A percentile compares a stretch with the other conserved stretches of the same genome.
Conservation (phyloP, 352 stramenopile genomes). For the Phytopythium delawarense region DNA sequence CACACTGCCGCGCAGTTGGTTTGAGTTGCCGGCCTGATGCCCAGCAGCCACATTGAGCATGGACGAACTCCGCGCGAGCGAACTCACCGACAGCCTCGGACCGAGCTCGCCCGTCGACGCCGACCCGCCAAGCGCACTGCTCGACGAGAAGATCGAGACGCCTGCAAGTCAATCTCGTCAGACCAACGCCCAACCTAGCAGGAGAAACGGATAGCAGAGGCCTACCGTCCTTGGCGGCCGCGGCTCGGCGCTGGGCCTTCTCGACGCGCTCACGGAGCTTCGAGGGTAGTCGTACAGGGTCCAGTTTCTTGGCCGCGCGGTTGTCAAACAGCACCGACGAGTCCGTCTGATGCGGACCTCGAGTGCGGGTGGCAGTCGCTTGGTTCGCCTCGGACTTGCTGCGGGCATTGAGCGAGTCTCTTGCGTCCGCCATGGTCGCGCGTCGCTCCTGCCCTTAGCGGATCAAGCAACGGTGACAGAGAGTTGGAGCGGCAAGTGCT, state of each 20-base stretch:
- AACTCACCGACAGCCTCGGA: not conserved
- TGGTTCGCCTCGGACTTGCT: not conserved
- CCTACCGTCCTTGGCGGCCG: slow-evolving; percentile 62
- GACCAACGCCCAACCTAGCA: not conserved
- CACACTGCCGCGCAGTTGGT: not conserved
- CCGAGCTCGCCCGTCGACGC: not conserved
- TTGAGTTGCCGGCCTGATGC: not conserved
- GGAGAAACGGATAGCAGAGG: not conserved
- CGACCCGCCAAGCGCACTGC: not conserved
- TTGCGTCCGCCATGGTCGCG: not conserved
- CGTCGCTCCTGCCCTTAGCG: not conserved
- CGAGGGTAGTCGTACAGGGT: slow-evolving; percentile 46
- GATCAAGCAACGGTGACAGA: not conserved
- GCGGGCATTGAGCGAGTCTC: not conserved
- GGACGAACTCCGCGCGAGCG: slow-evolving; percentile 1
- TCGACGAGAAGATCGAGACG: slow-evolving; percentile 50
- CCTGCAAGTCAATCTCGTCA: slow-evolving; percentile 11
- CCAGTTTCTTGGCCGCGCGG: slow-evolving; percentile 50
- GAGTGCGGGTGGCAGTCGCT: not conserved
- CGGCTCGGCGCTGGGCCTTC: slow-evolving; percentile 53
- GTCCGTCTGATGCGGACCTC: not conserved
- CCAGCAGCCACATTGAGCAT: not conserved
- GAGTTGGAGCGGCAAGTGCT: not conserved
- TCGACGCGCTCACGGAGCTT: slow-evolving; percentile 65
- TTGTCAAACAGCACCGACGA: slow-evolving; percentile 36